Evolutionary conservation across 305 asterid genomes (phyloP).

Genomic region (Euphrasia arctica): DNA sequence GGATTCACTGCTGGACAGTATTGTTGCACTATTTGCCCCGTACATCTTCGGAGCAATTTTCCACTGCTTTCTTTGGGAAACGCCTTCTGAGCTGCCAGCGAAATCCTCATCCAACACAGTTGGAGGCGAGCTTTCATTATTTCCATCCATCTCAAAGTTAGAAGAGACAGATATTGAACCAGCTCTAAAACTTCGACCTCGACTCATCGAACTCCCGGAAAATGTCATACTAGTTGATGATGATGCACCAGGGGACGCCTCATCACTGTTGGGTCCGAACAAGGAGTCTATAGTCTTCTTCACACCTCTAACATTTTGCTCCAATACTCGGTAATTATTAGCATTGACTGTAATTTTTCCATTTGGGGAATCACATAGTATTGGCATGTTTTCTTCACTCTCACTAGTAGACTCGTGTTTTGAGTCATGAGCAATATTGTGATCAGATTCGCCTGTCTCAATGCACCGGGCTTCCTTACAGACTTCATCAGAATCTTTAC

Average conservation of each 20-base stretch:
- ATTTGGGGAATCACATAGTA: constrained; percentile 27
- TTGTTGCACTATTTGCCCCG: constrained; percentile 37
- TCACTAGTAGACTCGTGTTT: constrained; percentile 30
- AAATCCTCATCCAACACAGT: constrained; percentile 49
- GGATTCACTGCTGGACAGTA: constrained; percentile 61
- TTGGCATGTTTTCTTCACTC: constrained; percentile 34
- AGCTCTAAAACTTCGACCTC: constrained; percentile 69
- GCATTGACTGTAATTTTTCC: constrained; percentile 35
- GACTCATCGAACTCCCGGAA: constrained; percentile 48
- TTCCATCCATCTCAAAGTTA: constrained; percentile 40
- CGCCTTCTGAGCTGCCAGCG: constrained; percentile 62
- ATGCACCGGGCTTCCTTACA: constrained; percentile 78
- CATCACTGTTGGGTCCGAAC: not conserved
- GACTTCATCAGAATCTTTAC: constrained; percentile 56
- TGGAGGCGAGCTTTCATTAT: constrained; percentile 65
- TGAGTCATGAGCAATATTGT: constrained; percentile 31
- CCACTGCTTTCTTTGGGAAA: constrained; percentile 59
- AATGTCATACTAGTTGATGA: constrained; percentile 30
- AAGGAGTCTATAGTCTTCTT: constrained; percentile 39
- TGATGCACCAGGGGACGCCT: constrained; percentile 1
- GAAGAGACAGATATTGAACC: constrained; percentile 40
- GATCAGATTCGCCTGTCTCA: constrained; percentile 49
- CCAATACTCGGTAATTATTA: constrained; percentile 35
- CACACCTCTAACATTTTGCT: constrained; percentile 40
- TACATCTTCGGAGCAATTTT: constrained; percentile 53